These are phyloP conservation scores for Rhipidocladum racemiflorum DNA, from an alignment of 176 grass and related monocot genomes.

Conservation along the genomic window DNA sequence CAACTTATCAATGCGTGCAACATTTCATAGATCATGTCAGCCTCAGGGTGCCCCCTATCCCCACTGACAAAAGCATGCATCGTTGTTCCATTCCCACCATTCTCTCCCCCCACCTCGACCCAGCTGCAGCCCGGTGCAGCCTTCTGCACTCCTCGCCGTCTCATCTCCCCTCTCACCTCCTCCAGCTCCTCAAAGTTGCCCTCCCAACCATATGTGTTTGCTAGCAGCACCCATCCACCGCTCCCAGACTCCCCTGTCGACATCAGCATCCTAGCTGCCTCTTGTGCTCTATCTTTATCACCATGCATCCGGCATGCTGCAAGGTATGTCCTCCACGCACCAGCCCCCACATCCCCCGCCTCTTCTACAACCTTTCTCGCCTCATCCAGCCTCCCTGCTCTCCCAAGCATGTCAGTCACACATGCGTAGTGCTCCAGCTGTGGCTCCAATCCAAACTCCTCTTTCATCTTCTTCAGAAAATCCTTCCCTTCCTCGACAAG, in stretches of 20 bases:
- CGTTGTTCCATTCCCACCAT: slow-evolving; percentile 19
- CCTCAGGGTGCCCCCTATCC: slow-evolving; percentile 34
- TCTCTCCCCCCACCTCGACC: slow-evolving; percentile 37
- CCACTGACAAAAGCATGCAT: slow-evolving; percentile 45
- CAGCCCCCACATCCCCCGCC: slow-evolving; percentile 41
- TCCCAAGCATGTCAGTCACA: slow-evolving; percentile 55
- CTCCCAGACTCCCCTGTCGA: slow-evolving; percentile 31
- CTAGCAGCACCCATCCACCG: slow-evolving; percentile 50
- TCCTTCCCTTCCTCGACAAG: slow-evolving; percentile 47
- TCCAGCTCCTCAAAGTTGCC: slow-evolving; percentile 49
- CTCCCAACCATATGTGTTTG: slow-evolving; percentile 42
- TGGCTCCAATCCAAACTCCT: slow-evolving; percentile 52
- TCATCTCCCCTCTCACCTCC: slow-evolving; percentile 52
- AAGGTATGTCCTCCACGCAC: slow-evolving; percentile 55
- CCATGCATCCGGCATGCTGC: slow-evolving; percentile 59
- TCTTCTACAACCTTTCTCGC: slow-evolving; percentile 39
- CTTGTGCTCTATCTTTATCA: slow-evolving; percentile 42
- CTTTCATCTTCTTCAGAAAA: slow-evolving; percentile 45
- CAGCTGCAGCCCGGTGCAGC: slow-evolving; percentile 48
- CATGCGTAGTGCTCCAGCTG: slow-evolving; percentile 55
- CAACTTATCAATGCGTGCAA: slow-evolving; percentile 32
- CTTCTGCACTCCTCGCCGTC: slow-evolving; percentile 45
- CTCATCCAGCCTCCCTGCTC: slow-evolving; percentile 52
- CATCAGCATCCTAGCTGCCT: slow-evolving; percentile 47
- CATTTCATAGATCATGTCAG: slow-evolving; percentile 42